Percentiles rank a stretch among this genome's conserved stretches.
phyloP scores from a whole-genome alignment of 1,284 basidiomycete species.

The Taiwanofungus camphoratus region DNA sequence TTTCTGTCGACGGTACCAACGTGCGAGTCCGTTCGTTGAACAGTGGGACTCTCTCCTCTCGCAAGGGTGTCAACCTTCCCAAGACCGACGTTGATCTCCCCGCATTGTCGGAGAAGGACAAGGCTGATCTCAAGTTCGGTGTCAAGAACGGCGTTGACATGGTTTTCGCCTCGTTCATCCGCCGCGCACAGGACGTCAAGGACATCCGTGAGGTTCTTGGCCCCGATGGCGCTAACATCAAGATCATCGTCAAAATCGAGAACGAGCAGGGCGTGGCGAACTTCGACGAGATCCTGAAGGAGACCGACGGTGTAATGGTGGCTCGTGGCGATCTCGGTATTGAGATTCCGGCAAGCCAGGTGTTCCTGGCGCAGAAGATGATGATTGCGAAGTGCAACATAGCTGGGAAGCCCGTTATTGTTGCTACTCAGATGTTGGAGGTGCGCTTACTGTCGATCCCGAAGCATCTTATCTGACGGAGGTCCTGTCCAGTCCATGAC shows the following conservation, averaged over 20 bases:
- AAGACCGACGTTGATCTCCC: constrained; percentile 98
- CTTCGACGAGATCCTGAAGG: constrained; percentile 94
- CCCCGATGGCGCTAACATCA: constrained; percentile 88
- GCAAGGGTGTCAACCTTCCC: constrained; percentile 99
- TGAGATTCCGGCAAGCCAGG: constrained; percentile 96
- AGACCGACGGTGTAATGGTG: constrained; percentile 97
- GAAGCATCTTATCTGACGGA: constrained; percentile 2
- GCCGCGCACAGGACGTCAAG: constrained; percentile 85
- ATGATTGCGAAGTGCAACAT: constrained; percentile 99
- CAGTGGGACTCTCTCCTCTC: constrained; percentile 89
- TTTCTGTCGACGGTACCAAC: constrained; percentile 76
- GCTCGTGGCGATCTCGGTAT: constrained; percentile 98
- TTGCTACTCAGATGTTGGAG: constrained; percentile 99
- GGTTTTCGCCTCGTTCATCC: constrained; percentile 98
- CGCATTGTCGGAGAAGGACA: constrained; percentile 97
- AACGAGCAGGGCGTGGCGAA: constrained; percentile 97
- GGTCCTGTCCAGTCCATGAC: constrained; percentile 82
- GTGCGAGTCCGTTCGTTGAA: constrained; percentile 90
- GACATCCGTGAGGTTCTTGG: constrained; percentile 91
- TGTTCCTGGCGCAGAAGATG: constrained; percentile 99
- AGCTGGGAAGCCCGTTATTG: constrained; percentile 95
- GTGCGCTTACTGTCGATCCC: constrained; percentile 46
- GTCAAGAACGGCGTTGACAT: constrained; percentile 98
- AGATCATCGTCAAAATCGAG: constrained; percentile 98
- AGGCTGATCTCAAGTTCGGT: constrained; percentile 90